Base-by-base conservation (phyloP, 164 flowering plant species). In the Berberis vulgaris region DNA sequence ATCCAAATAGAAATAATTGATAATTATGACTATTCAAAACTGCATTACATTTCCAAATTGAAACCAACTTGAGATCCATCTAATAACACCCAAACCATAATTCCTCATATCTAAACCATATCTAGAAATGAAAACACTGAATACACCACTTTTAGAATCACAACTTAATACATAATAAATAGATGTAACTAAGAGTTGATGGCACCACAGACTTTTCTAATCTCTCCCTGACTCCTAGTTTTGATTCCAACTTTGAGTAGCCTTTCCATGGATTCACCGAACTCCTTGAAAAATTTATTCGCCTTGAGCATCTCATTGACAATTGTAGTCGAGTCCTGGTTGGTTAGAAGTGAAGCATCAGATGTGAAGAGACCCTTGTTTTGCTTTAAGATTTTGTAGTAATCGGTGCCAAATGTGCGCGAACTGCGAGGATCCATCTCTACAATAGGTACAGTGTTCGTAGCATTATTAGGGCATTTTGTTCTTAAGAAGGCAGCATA, bases 311-410 rank as follows among this genome's bases (percentile, higher is more conserved):
- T 3, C 61, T 57, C 59, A 0, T 45, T 10, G 1, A 71, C 75
- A 10, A 72, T 64, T 1, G 49, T 53, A 1, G 44, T 50, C 0
- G 88, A 26, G 5, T n/a, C 40, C 2, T 13, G 38, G 58, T 80
- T 45, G 1, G 78, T 82, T 0, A 82, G 68, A 13, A 86, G 79
- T 1, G 91, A 78, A 0, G 86, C 86, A 44, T 83, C 93, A 2
- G 89, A 85, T 42, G 57, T 71, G 76, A 87, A 82, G 2, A 85
- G 69, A 1, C 82, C 89, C 66, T 67, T 67, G 7, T 76, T 62
- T 42, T 57, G 64, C 11, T 61, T 67, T 6, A 86, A 26, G 57
- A 2, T 69, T 2, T 7, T 5, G 70, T 45, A 82, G 72, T 84
- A 86, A 42, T 67, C 3, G 38, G 1, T 62, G 64, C 83, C 85